Evolutionary conservation across 2,329 filamentous ascomycete genomes (phyloP), one percentile per base, ranked within the genome.

Genomic region (Xylaria multiplex): DNA sequence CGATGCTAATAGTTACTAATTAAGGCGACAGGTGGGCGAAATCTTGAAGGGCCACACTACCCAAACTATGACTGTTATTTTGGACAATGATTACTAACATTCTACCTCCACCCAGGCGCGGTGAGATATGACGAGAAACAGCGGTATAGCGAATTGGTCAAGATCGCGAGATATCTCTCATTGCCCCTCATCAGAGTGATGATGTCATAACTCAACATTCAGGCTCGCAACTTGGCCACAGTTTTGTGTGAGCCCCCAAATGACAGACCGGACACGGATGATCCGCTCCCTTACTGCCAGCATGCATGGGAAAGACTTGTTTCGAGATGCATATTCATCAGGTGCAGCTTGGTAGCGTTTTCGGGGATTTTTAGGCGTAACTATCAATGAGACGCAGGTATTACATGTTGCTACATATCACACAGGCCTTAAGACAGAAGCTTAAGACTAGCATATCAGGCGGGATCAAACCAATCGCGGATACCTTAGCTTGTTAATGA

Each of bases 11-110:
- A 37, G 14, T 46, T 22, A 52, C 24, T 42, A 52, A 40, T 53
- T 7, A 56, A 57, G 35, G 35, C n/a, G 30, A 37, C 48, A 13
- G n/a, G 5, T 3, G 24, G 9, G 11, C 5, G 11, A 13, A 37
- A 11, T n/a, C 35, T 37, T 37, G 8, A 13, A 37, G 19, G 2
- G 22, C 45, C 19, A 48, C 11, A 48, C 11, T 52, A 52, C 52
- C 57, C n/a, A 30, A 46, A 52, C 19, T 35, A 46, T 56, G 14
- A 49, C 43, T 56, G n/a, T n/a, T 16, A 0, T 27, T 30, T 35
- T 50, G 37, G 35, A 30, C n/a, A 32, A 22, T 35, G n/a, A 58
- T 62, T 58, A 66, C 49, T 58, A 59, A 62, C 43, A 30, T 43
- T 19, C 40, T 16, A 6, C 19, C 16, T 42, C 45, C 14, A 3